Percentiles rank a stretch among this genome's conserved stretches.
These are phyloP conservation scores for Carex pumila DNA, from an alignment of 176 grass and related monocot species.

Conservation along the genomic window DNA sequence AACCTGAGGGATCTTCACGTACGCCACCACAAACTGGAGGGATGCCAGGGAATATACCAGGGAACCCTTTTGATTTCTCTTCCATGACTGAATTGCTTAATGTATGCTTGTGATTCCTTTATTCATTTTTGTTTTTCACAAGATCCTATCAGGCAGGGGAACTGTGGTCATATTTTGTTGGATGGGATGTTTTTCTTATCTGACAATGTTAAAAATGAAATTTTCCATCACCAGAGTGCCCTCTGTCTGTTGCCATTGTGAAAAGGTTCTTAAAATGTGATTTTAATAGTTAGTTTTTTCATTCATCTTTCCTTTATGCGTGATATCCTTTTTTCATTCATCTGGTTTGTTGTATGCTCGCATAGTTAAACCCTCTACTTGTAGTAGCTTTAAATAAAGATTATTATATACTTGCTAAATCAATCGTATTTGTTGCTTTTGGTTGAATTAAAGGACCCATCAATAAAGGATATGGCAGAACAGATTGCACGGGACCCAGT, in stretches of 20 bases:
- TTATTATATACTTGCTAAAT: background rate
- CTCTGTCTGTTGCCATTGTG: background rate
- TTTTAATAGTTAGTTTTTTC: background rate
- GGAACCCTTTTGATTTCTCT: slow-evolving; percentile 70
- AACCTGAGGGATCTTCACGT: slow-evolving; percentile 55
- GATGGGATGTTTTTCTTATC: background rate
- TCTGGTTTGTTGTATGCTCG: background rate
- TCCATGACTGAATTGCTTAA: slow-evolving; percentile 68
- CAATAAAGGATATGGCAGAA: slow-evolving; percentile 90
- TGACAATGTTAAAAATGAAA: background rate
- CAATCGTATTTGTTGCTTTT: background rate
- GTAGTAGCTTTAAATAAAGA: background rate
- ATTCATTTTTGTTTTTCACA: background rate
- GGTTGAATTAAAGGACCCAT: slow-evolving; percentile 57
- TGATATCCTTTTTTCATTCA: background rate
- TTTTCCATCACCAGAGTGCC: background rate
- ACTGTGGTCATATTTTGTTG: background rate
- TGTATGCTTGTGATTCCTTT: slow-evolving; percentile 29
- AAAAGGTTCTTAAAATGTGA: background rate
- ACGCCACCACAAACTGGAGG: slow-evolving; percentile 31
- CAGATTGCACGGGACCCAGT: slow-evolving; percentile 78
- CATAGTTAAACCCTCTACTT: background rate
- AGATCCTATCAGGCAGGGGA: background rate
- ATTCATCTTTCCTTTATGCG: slow-evolving; percentile 7
- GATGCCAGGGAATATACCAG: slow-evolving; percentile 29